Conservation (phyloP, 2,329 filamentous ascomycete genomes). For the Monosporascus cannonballus region DNA sequence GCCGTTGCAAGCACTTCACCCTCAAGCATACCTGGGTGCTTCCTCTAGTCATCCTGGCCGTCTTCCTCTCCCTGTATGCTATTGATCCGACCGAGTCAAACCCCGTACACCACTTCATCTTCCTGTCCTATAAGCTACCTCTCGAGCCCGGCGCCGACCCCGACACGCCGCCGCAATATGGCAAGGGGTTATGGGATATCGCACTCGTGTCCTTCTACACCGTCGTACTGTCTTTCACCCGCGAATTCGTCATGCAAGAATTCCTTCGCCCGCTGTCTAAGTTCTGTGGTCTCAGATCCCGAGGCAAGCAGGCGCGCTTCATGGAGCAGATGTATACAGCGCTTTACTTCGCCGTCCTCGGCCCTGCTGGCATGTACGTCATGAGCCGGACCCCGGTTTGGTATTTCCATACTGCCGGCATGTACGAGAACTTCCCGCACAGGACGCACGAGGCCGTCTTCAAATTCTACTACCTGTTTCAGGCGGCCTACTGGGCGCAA, state of each 20-base stretch:
- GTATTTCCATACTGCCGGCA: conserved; percentile 89
- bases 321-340: conserved; percentile 97
- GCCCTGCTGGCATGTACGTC: conserved; percentile 79
- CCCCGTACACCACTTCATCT: conserved; percentile 73
- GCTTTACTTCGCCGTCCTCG: conserved; percentile 78
- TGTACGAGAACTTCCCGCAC: conserved; percentile 88
- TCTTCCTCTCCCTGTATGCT: conserved; percentile 63
- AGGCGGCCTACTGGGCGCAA: conserved; percentile 93
- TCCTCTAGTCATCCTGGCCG: conserved; percentile 61
- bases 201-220: conserved; percentile 87
- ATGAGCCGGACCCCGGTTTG: conserved; percentile 89
- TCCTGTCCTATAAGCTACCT: conserved; percentile 79
- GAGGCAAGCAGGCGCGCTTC: conserved; percentile 80
- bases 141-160: conserved; percentile 33
- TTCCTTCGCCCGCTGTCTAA: conserved; percentile 71
- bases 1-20: conserved; percentile 44
- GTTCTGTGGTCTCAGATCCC: conserved; percentile 60
- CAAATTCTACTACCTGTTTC: conserved; percentile 94
- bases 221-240: conserved; percentile 83
- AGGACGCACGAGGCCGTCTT: conserved; percentile 70
- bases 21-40: conserved; percentile 56
- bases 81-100: conserved; percentile 73
- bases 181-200: conserved; percentile 81
- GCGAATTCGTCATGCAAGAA: conserved; percentile 94
- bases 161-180: conserved; percentile 61